phyloP scores from a whole-genome alignment of 1,284 basidiomycete species.

The Laetiporus sulphureus region DNA sequence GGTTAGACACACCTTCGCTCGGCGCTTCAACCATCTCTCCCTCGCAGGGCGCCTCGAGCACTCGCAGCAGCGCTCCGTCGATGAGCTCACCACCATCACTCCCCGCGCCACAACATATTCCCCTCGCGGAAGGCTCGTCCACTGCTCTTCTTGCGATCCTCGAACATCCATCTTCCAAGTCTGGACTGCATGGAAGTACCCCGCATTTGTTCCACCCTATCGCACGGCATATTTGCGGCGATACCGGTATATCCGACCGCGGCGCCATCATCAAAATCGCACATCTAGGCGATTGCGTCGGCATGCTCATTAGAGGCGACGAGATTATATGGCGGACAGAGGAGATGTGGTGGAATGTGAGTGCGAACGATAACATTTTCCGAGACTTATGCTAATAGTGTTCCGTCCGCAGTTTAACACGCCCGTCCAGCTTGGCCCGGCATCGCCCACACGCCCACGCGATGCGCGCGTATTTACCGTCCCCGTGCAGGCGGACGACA shows the following conservation, averaged over 20 bases:
- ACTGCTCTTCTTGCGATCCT: slow-evolving; percentile 65
- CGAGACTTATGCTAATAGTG: background rate
- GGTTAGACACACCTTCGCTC: background rate
- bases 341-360: slow-evolving; percentile 88
- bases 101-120: slow-evolving; percentile 14
- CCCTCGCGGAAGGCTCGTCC: slow-evolving; percentile 56
- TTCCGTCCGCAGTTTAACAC: slow-evolving; percentile 70
- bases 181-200: slow-evolving; percentile 9
- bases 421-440: slow-evolving; percentile 82
- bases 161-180: slow-evolving; percentile 32
- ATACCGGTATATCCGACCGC: slow-evolving; percentile 20
- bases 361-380: slow-evolving; percentile 20
- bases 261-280: slow-evolving; percentile 83
- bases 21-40: background rate
- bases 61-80: background rate
- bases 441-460: slow-evolving; percentile 60
- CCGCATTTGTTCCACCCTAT: slow-evolving; percentile 14
- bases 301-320: slow-evolving; percentile 76
- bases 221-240: slow-evolving; percentile 9
- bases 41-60: background rate
- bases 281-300: slow-evolving; percentile 90
- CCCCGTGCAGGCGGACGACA: slow-evolving; percentile 79
- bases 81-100: slow-evolving; percentile 6
- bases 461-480: slow-evolving; percentile 74
- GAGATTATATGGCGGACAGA: slow-evolving; percentile 82